Evolutionary conservation across 768 basidiomycete genomes (phyloP), one percentile per base, ranked within the genome.

Genomic region (Termitomyces sp.): DNA sequence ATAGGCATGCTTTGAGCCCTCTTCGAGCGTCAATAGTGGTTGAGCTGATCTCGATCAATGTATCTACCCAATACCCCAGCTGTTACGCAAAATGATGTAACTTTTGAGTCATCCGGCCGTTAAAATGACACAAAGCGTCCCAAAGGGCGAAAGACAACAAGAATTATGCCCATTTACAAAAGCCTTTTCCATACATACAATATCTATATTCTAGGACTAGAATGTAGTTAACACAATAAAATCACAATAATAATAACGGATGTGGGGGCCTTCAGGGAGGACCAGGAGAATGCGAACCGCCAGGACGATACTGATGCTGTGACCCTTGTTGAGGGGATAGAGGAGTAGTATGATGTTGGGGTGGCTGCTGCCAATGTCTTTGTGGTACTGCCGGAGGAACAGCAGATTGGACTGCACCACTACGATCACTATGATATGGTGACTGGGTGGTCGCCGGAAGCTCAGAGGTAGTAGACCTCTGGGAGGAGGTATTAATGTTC

Each of bases 251-350:
- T 43, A 44, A 56, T 53, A 53, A n/a, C 58, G 29, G 37, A 46
- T 63, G 56, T 59, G 41, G 39, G n/a, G 9, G 42, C 10, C 18
- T 42, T 61, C 60, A 61, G 60, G 68, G 58, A 48, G 68, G 58
- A 6, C 58, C 53, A 26, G 67, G 63, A 54, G 67, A 67, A 62
- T 73, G 73, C 39, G 74, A 66, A 48, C 71, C 62, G 37, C 67
- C 46, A 5, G 46, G 55, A 53, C 70, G 70, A 50, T 72, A 68
- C 61, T 68, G 71, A 55, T 68, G 70, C 46, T 70, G 73, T 18
- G 66, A 59, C 27, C 34, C 46, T 36, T 55, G 56, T 31, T 59
- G 61, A 29, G 37, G 53, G 13, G 56, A 13, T 32, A 53, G 41
- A 26, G 67, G 62, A 61, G 65, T 66, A 55, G 64, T 52, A 53